These are phyloP conservation scores for Tirmania nivea DNA, from an alignment of 495 filamentous ascomycete genomes.

Conservation along the genomic window DNA sequence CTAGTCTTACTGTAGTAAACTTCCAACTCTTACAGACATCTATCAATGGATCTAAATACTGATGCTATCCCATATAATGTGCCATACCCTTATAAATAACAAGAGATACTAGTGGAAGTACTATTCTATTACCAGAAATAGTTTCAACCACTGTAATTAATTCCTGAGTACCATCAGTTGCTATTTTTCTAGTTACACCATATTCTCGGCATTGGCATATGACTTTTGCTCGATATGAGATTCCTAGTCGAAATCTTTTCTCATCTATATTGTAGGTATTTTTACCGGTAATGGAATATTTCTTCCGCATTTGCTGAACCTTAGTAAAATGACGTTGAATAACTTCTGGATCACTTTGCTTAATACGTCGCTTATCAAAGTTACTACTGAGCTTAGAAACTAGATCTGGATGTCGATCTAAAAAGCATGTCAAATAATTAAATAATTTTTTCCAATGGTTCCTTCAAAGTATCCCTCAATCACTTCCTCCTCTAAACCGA, in stretches of 20 bases:
- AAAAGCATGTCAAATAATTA: no score
- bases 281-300: neutral
- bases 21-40: neutral
- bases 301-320: neutral
- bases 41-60: neutral
- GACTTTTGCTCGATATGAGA: neutral
- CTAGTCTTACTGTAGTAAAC: constrained; percentile 7
- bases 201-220: neutral
- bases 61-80: neutral
- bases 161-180: neutral
- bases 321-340: neutral
- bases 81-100: constrained; percentile 1
- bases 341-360: no score
- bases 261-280: neutral
- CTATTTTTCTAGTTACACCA: neutral
- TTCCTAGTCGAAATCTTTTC: neutral
- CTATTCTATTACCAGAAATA: neutral
- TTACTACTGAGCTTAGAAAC: no score
- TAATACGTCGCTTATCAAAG: no score
- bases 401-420: neutral
- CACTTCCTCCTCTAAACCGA: neutral
- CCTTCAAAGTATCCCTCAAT: no score
- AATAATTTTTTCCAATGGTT: neutral
- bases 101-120: neutral
- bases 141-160: neutral